These are phyloP conservation scores for Tuber microsphaerosporum DNA, from an alignment of 495 filamentous ascomycete genomes.

Conservation along the genomic window DNA sequence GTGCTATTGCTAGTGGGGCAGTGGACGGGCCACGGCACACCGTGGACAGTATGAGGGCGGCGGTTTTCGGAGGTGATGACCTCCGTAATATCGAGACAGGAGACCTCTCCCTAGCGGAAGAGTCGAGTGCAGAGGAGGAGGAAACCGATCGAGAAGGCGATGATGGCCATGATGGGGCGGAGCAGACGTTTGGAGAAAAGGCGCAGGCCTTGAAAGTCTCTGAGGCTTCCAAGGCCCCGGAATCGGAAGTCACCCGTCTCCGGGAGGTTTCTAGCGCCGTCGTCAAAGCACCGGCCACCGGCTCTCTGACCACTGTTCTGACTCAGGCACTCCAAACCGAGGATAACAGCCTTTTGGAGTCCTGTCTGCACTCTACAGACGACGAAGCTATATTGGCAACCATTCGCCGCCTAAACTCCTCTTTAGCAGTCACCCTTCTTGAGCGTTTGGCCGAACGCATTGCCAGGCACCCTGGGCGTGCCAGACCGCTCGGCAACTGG, in stretches of 20 bases:
- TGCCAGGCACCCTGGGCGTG: constrained; percentile 77
- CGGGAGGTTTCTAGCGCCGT: constrained; percentile 40
- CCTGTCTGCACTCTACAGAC: constrained; percentile 75
- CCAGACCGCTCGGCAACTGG: constrained; percentile 88
- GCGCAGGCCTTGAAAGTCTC: constrained; percentile 58
- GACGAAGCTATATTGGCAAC: constrained; percentile 69
- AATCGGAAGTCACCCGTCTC: constrained; percentile 48
- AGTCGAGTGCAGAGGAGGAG: constrained; percentile 47
- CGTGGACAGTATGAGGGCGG: constrained; percentile 68
- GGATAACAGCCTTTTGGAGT: constrained; percentile 78
- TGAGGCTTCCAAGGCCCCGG: constrained; percentile 70
- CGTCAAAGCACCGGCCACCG: constrained; percentile 60
- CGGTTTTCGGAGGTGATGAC: constrained; percentile 50
- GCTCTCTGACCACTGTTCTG: constrained; percentile 80
- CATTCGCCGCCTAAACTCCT: constrained; percentile 79
- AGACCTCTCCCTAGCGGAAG: constrained; percentile 46
- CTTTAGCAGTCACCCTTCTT: constrained; percentile 67
- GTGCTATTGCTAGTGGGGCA: constrained; percentile 43
- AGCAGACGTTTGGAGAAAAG: constrained; percentile 69
- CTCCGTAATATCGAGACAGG: constrained; percentile 37
- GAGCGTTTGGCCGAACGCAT: constrained; percentile 79
- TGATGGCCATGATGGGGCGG: constrained; percentile 41
- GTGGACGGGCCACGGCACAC: constrained; percentile 56
- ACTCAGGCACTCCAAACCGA: constrained; percentile 88
- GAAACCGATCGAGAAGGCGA: constrained; percentile 41